A percentile compares a stretch with the other conserved stretches of the same genome.
phyloP scores from a whole-genome alignment of 495 filamentous ascomycete species.

The Podospora didyma region DNA sequence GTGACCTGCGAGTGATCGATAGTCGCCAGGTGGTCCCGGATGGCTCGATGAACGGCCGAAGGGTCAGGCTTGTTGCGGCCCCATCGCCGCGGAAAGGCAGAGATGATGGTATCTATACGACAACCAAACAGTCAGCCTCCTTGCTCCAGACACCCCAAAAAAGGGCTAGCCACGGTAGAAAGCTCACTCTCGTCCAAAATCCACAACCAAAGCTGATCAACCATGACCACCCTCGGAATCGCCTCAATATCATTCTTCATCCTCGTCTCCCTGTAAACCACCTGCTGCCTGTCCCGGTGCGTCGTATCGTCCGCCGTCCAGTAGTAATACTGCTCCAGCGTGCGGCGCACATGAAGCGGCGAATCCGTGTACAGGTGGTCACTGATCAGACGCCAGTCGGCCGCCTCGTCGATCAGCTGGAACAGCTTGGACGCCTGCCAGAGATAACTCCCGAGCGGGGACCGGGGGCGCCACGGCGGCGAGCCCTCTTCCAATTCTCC shows the following conservation, averaged over 20 bases:
- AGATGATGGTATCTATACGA: constrained; percentile 53
- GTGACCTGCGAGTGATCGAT: constrained; percentile 48
- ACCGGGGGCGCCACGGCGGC: constrained; percentile 19
- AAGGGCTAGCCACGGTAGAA: not conserved
- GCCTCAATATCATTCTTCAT: constrained; percentile 19
- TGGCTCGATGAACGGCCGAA: constrained; percentile 58
- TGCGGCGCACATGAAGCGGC: constrained; percentile 15
- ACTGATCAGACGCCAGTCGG: constrained; percentile 22
- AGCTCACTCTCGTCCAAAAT: constrained; percentile 49
- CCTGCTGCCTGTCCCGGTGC: constrained; percentile 18
- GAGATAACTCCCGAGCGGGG: constrained; percentile 18
- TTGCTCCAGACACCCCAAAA: not conserved
- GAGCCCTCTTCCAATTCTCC: constrained; percentile 10
- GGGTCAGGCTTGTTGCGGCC: constrained; percentile 65
- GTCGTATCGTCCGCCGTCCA: constrained; percentile 20
- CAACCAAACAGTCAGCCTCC: not conserved
- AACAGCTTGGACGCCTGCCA: constrained; percentile 24
- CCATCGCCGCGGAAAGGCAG: constrained; percentile 65
- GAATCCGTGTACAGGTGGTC: constrained; percentile 20
- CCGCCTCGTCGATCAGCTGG: constrained; percentile 25
- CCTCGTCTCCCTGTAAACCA: constrained; percentile 17
- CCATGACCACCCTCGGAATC: constrained; percentile 67
- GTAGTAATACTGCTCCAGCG: constrained; percentile 20
- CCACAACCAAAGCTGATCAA: constrained; percentile 74
- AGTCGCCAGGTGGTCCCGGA: constrained; percentile 34